Evolutionary conservation across 306 rosid genomes (phyloP), one percentile per base, ranked within the genome.

Genomic region (Mucuna pruriens): DNA sequence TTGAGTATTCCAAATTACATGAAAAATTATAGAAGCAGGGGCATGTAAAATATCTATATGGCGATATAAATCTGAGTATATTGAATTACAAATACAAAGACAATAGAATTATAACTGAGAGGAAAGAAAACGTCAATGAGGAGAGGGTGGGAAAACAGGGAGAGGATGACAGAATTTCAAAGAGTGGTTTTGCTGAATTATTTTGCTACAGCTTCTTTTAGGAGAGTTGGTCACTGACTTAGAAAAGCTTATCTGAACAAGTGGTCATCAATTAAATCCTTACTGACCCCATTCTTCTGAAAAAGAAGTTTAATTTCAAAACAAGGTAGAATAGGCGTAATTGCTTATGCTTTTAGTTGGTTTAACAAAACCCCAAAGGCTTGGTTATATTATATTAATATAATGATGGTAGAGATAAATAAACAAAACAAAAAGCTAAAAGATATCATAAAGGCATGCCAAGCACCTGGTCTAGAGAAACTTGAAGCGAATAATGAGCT

Each of bases 391-490:
- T 38, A 36, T 36, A 58, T 34, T 74, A 19, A 10, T 57, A 57
- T 1, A 22, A 29, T 54, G 42, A 66, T 38, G 49, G 51, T 55
- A 67, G 33, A 31, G 29, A 39, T 57, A 78, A 45, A 45, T 72
- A 34, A 45, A 73, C 19, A 71, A 76, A 66, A 80, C 15, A 38
- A 13, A 84, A 71, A 75, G 44, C 39, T 39, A 11, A 23, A 62
- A 79, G 58, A 62, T 26, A 61, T 5, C 84, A 64, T 25, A 68
- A 42, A 66, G 84, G 57, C 75, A 83, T 57, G 52, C 38, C 34
- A 25, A 54, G 66, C 83, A 95, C 99, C 99, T 95, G 97, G 78
- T 82, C 17, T 70, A 95, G 88, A 80, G 91, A 88, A 84, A 78
- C 66, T 57, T 89, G 90, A 40, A 87, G 91, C 46, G 88, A 90